Percentiles rank a stretch among this genome's conserved stretches.
Evolutionary conservation across 2,329 filamentous ascomycete genomes (phyloP).

Genomic region (Pseudogymnoascus pannorum): DNA sequence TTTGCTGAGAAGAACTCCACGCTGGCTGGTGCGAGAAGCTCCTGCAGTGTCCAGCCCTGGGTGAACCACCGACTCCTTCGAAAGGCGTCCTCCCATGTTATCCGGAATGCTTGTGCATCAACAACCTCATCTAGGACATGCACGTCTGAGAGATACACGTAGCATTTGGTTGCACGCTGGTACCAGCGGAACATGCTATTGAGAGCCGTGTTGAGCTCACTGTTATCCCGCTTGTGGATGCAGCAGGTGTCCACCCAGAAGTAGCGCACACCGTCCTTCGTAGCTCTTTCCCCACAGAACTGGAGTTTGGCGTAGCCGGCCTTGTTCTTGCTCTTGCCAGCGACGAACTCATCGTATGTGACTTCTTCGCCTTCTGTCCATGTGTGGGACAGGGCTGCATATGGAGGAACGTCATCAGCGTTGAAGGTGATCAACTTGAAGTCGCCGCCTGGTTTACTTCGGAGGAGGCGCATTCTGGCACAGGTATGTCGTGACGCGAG

Average conservation of each 20-base stretch:
- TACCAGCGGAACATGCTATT: conserved; percentile 17
- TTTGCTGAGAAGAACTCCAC: conserved; percentile 17
- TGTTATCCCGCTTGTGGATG: conserved; percentile 14
- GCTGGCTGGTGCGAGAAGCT: conserved; percentile 11
- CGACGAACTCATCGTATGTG: conserved; percentile 10
- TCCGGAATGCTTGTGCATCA: conserved; percentile 9
- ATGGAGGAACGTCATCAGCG: conserved; percentile 4
- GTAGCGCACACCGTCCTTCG: conserved; percentile 8
- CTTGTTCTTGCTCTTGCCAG: conserved; percentile 6
- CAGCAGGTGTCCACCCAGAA: conserved; percentile 15
- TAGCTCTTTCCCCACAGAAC: background rate
- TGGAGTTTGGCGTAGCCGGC: conserved; percentile 13
- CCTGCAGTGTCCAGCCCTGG: conserved; percentile 9
- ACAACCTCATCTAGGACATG: background rate
- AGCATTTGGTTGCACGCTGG: conserved; percentile 13
- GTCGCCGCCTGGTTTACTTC: too few species aligned
- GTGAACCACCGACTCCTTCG: conserved; percentile 10
- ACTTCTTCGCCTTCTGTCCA: conserved; percentile 12
- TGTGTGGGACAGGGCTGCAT: conserved; percentile 16
- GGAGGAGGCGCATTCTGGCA: too few species aligned
- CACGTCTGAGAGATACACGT: conserved; percentile 18
- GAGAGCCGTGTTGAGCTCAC: too few species aligned
- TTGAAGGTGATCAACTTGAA: too few species aligned
- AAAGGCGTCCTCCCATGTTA: too few species aligned
- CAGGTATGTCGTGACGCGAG: too few species aligned